Evolutionary conservation across 768 basidiomycete genomes (phyloP).

Genomic region (Pulveroboletus sp.): DNA sequence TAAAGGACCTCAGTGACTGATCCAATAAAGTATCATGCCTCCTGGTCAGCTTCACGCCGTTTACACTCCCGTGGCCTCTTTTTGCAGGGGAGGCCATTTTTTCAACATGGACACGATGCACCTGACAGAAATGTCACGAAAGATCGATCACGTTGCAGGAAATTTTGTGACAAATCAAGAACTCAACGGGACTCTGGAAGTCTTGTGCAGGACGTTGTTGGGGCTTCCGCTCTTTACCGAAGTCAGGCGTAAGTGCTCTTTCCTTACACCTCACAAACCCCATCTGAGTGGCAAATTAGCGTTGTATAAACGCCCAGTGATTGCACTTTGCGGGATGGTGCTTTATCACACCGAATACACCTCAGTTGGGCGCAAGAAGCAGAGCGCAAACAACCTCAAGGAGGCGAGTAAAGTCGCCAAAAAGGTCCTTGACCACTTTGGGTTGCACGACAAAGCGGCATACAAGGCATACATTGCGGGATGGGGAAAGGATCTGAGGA

Average conservation of each 20-base stretch:
- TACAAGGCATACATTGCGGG: too few relatives aligned
- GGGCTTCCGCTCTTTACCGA: background rate
- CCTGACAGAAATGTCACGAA: background rate
- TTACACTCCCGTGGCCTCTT: background rate
- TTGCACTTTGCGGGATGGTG: background rate
- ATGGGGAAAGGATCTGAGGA: too few relatives aligned
- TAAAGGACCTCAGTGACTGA: background rate
- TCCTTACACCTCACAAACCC: too few relatives aligned
- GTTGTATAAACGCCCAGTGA: background rate
- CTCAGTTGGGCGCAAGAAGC: too few relatives aligned
- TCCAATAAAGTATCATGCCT: background rate
- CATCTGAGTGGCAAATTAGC: background rate
- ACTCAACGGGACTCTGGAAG: background rate
- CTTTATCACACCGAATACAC: too few relatives aligned
- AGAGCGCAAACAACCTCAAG: too few relatives aligned
- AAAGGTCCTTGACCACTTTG: too few relatives aligned
- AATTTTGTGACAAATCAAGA: background rate
- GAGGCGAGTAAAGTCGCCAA: too few relatives aligned
- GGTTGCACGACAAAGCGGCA: too few relatives aligned
- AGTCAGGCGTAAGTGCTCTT: background rate
- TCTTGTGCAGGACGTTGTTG: background rate
- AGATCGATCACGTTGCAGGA: background rate
- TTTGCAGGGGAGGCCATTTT: conserved; percentile 4
- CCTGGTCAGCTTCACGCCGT: conserved; percentile 1
- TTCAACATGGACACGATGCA: conserved; percentile 2